Percentiles rank a stretch among this genome's conserved stretches.
These are phyloP conservation scores for Chlamydomonas urium DNA, from an alignment of 139 green algal species.

Conservation along the genomic window DNA sequence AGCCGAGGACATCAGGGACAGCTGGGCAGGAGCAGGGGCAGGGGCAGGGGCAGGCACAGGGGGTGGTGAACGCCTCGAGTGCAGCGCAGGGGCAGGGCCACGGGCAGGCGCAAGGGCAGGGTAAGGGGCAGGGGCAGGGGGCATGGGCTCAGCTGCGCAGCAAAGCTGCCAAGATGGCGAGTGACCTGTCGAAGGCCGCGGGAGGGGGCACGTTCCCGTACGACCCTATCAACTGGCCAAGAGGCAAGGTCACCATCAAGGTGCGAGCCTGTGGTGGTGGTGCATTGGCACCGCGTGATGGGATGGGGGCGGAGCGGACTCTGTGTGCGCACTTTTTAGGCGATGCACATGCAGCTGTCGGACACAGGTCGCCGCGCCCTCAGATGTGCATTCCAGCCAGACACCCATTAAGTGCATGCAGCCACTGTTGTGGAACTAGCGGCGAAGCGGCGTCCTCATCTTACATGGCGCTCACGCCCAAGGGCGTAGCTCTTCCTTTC, in stretches of 20 bases:
- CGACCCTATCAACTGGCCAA: conserved; percentile 13
- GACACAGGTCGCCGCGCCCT: no score
- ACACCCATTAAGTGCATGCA: no score
- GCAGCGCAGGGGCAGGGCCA: not conserved
- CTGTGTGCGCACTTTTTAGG: no score
- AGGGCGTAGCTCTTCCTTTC: no score
- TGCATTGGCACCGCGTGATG: no score
- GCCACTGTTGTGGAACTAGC: no score
- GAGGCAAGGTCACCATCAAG: not conserved
- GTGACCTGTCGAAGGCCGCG: not conserved
- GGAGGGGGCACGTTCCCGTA: not conserved
- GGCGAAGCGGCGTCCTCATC: no score
- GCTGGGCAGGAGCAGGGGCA: not conserved
- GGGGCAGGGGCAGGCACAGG: not conserved
- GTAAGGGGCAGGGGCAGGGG: not conserved
- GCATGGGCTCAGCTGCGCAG: not conserved
- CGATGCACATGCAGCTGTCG: no score
- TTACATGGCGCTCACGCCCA: no score
- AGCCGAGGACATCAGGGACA: not conserved
- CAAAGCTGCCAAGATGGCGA: not conserved
- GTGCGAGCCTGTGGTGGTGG: no score
- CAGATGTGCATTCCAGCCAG: no score
- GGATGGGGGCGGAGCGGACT: no score
- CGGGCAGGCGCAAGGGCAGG: not conserved
- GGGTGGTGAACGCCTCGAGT: not conserved